phyloP scores from a whole-genome alignment of 2,329 filamentous ascomycete species.

The Sarocladium oryzae region DNA sequence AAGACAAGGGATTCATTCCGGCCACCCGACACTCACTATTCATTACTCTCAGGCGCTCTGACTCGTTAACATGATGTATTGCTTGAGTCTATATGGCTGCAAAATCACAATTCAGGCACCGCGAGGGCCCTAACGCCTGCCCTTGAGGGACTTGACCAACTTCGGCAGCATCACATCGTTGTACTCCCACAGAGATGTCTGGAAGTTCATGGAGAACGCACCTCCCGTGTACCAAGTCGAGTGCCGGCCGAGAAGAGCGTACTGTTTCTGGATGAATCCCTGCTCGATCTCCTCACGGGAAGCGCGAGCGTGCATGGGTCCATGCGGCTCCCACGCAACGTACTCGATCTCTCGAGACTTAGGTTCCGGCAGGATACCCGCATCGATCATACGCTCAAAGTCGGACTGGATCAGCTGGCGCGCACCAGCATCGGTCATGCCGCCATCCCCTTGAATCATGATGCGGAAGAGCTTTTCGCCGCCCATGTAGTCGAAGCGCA shows the following conservation, averaged over 20 bases:
- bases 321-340: conserved; percentile 27
- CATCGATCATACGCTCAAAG: conserved; percentile 22
- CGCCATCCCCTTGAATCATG: conserved; percentile 20
- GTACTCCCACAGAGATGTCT: conserved; percentile 27
- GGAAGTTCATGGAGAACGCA: conserved; percentile 27
- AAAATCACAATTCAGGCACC: too few species aligned
- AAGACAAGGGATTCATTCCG: too few species aligned
- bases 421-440: conserved; percentile 16
- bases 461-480: conserved; percentile 25
- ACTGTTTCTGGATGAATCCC: conserved; percentile 35
- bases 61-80: too few species aligned
- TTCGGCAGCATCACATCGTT: conserved; percentile 21
- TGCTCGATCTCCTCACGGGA: conserved; percentile 24
- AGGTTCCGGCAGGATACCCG: conserved; percentile 18
- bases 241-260: conserved; percentile 34
- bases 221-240: conserved; percentile 40
- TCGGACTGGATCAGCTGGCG: conserved; percentile 19
- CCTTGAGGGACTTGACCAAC: conserved; percentile 10
- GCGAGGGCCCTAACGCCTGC: too few species aligned
- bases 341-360: conserved; percentile 22
- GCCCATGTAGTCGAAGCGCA: conserved; percentile 24
- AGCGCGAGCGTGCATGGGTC: conserved; percentile 29
- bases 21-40: too few species aligned
- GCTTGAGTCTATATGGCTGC: too few species aligned
- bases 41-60: too few species aligned